phyloP scores from a whole-genome alignment of 2,329 filamentous ascomycete species.

The Falciphora oryzae region DNA sequence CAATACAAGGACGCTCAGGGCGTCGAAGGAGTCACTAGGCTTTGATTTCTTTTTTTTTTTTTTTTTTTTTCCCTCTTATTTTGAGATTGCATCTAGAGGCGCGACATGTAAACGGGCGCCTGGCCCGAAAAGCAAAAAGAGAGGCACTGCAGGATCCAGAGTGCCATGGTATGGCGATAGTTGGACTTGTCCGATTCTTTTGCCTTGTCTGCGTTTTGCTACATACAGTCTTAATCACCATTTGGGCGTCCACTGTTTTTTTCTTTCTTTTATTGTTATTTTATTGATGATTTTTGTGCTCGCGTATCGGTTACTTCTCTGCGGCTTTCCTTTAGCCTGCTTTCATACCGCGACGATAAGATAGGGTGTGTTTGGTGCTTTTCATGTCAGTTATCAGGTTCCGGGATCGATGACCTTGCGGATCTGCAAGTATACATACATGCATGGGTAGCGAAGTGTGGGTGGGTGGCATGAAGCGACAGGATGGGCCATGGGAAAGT shows the following conservation, averaged over 20 bases:
- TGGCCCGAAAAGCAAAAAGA: not conserved
- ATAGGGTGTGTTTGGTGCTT: no score
- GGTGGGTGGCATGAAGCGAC: not conserved
- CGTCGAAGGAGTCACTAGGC: conserved; percentile 11
- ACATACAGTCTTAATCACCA: no score
- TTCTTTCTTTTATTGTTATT: no score
- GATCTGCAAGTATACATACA: not conserved
- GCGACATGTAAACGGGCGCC: not conserved
- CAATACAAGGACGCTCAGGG: conserved; percentile 14
- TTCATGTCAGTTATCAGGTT: not conserved
- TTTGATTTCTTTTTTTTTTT: conserved; percentile 6
- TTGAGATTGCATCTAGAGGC: not conserved
- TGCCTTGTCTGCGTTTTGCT: not conserved
- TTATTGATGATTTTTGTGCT: no score
- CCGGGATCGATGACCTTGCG: no score
- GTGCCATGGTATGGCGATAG: no score
- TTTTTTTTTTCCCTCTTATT: conserved; percentile 6
- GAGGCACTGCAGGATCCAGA: not conserved
- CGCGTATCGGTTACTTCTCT: no score
- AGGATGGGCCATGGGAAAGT: not conserved
- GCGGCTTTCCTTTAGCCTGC: no score
- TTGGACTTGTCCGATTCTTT: not conserved
- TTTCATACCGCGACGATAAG: no score
- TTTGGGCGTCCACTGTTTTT: no score
- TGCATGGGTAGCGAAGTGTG: not conserved